phyloP scores from a whole-genome alignment of 768 basidiomycete genomes.

The Amylocystis lapponica region DNA sequence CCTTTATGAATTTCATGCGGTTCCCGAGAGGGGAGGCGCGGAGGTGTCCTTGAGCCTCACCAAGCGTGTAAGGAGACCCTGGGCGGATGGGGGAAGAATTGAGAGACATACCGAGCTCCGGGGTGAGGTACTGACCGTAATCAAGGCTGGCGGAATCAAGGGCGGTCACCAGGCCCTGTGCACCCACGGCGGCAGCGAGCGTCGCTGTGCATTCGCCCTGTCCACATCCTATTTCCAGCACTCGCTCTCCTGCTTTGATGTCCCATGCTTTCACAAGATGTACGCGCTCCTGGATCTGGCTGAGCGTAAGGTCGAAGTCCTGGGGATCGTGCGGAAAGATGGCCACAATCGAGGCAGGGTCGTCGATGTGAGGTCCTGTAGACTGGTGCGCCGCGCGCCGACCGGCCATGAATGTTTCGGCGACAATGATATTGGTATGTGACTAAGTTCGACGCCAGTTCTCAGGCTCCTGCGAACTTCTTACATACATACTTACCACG shows the following conservation, averaged over 20 bases:
- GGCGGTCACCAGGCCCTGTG: constrained; percentile 30
- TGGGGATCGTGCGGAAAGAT: constrained; percentile 10
- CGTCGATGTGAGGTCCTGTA: no score
- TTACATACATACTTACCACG: no score
- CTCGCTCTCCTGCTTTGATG: constrained; percentile 22
- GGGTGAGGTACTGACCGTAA: no score
- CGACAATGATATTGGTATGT: no score
- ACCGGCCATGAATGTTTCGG: no score
- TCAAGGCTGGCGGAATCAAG: constrained; percentile 33
- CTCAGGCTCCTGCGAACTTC: no score
- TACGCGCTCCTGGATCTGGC: constrained; percentile 28
- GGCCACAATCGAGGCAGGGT: constrained; percentile 9
- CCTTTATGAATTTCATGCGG: constrained; percentile 30
- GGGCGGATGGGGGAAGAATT: no score
- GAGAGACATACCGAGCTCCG: no score
- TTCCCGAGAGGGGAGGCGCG: constrained; percentile 24
- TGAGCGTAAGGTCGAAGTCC: constrained; percentile 6
- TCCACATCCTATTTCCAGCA: constrained; percentile 37
- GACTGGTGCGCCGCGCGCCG: no score
- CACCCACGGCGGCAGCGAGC: constrained; percentile 31
- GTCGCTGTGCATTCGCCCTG: constrained; percentile 36
- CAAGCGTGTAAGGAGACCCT: constrained; percentile 33
- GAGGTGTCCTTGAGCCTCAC: constrained; percentile 31
- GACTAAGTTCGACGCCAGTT: no score
- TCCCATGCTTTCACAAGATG: constrained; percentile 25